Evolutionary conservation across 176 grass and related monocot species (phyloP).

Genomic region (Oryza rufipogon): DNA sequence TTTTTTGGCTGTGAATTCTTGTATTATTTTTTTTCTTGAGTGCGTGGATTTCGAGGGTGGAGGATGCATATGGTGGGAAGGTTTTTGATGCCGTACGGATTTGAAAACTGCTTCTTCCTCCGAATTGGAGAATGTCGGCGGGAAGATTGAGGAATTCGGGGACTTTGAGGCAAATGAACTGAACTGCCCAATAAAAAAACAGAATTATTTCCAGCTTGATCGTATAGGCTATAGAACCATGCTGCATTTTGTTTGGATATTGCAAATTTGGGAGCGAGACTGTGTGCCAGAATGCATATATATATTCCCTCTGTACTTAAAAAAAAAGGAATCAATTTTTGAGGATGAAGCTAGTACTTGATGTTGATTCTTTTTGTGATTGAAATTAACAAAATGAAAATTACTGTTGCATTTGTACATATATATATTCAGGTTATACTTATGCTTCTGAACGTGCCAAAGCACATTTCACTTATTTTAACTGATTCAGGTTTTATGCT

Average conservation of each 20-base stretch:
- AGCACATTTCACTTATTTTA: not conserved
- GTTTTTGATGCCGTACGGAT: conserved; percentile 22
- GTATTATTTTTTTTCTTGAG: not conserved
- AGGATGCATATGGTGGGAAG: not conserved
- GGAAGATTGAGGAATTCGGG: conserved; percentile 47
- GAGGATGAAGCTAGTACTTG: too few relatives aligned
- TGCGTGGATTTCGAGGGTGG: conserved; percentile 33
- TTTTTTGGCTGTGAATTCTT: not conserved
- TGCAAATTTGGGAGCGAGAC: too few relatives aligned
- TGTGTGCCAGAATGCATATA: too few relatives aligned
- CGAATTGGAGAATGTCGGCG: conserved; percentile 66
- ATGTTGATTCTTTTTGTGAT: too few relatives aligned
- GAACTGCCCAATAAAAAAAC: conserved; percentile 4
- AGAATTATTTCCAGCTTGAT: not conserved
- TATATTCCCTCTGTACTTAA: too few relatives aligned
- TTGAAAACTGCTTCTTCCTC: conserved; percentile 46
- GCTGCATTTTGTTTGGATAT: not conserved
- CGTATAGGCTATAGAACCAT: too few relatives aligned
- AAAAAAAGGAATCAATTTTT: too few relatives aligned
- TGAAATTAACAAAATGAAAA: not conserved
- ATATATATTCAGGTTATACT: not conserved
- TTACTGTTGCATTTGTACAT: not conserved
- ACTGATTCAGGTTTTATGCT: not conserved
- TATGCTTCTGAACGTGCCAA: not conserved
- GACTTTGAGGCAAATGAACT: conserved; percentile 30